Evolutionary conservation across 192 early-diverging fungal genomes (phyloP).

Genomic region (Coemansia sp.): DNA sequence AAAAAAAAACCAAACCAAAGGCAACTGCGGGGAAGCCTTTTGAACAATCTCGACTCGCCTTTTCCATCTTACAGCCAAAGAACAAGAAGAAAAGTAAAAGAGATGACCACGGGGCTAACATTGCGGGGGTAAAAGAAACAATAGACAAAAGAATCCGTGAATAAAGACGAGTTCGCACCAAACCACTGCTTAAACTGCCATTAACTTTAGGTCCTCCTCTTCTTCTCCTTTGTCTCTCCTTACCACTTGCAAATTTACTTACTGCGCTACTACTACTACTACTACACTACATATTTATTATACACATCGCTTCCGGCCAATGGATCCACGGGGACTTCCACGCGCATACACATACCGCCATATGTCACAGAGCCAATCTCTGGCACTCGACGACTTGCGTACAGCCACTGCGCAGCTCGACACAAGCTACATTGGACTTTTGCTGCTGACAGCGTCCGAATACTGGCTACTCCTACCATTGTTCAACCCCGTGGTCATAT

Average conservation of each 20-base stretch:
- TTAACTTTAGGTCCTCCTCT: background rate
- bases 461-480: constrained; percentile 43
- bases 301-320: background rate
- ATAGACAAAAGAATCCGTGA: background rate
- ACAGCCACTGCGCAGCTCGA: constrained; percentile 22
- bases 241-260: background rate
- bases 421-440: constrained; percentile 22
- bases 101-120: background rate
- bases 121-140: constrained; percentile 1
- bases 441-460: constrained; percentile 35
- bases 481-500: constrained; percentile 43
- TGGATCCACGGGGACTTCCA: constrained; percentile 7
- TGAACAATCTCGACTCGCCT: background rate
- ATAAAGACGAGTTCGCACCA: background rate
- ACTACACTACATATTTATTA: background rate
- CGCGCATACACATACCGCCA: constrained; percentile 32
- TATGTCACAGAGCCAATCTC: constrained; percentile 20
- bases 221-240: background rate
- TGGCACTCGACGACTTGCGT: constrained; percentile 21
- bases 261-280: background rate
- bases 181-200: background rate
- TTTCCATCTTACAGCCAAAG: background rate
- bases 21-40: background rate
- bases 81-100: background rate
- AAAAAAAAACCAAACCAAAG: too few species aligned